A percentile compares a stretch with the other conserved stretches of the same genome.
Evolutionary conservation across 768 basidiomycete species (phyloP).

Genomic region (Tulasnella sp.): DNA sequence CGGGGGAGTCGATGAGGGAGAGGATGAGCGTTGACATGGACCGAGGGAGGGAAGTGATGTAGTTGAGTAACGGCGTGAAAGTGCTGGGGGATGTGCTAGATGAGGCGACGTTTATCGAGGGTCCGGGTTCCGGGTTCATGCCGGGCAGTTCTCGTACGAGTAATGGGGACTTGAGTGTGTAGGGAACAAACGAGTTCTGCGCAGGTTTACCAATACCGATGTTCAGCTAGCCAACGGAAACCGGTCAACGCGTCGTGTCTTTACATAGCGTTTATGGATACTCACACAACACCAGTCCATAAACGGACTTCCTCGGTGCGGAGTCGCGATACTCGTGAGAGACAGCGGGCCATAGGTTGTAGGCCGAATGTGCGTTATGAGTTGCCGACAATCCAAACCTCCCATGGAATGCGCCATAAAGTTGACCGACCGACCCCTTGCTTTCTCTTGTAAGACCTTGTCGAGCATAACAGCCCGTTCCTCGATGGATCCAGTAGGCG

Average conservation of each 20-base stretch:
- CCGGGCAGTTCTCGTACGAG: too few relatives aligned
- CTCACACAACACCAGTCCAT: conserved; percentile 97
- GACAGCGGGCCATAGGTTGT: conserved; percentile 74
- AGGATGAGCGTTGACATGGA: conserved; percentile 61
- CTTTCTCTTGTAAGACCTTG: conserved; percentile 49
- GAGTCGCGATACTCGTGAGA: conserved; percentile 80
- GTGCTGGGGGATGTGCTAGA: not conserved
- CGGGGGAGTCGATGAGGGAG: conserved; percentile 86
- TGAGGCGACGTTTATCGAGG: too few relatives aligned
- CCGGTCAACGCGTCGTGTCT: not conserved
- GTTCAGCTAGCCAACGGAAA: conserved; percentile 44
- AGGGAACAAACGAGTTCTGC: conserved; percentile 24
- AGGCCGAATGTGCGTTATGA: conserved; percentile 78
- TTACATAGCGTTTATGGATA: conserved; percentile 18
- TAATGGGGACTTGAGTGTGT: conserved; percentile 34
- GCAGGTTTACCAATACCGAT: conserved; percentile 63
- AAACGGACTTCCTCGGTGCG: conserved; percentile 92
- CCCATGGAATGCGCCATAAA: conserved; percentile 96
- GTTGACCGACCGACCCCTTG: conserved; percentile 71
- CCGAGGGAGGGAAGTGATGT: conserved; percentile 14
- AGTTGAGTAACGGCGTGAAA: not conserved
- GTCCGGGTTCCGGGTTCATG: too few relatives aligned
- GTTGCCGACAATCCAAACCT: conserved; percentile 84
- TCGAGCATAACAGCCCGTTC: conserved; percentile 70
- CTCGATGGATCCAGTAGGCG: conserved; percentile 80